Percentiles rank a stretch among this genome's conserved stretches.
Evolutionary conservation across 257 asterid genomes (phyloP).

Genomic region (Solanum gracilifrons): DNA sequence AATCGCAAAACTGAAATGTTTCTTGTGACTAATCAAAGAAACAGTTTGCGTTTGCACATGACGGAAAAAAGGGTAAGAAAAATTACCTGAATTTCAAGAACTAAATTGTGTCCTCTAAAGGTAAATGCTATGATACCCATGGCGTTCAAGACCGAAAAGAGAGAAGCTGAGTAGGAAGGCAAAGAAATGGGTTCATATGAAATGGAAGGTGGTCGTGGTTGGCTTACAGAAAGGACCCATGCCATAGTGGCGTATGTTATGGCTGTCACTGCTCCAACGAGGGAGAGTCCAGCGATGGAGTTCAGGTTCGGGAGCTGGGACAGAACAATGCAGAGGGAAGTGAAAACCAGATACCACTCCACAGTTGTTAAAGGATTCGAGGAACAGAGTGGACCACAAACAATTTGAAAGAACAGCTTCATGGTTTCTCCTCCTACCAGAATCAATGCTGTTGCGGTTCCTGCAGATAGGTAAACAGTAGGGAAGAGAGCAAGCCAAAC

Average conservation of each 20-base stretch:
- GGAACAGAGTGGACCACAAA: constrained; percentile 82
- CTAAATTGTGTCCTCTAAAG: constrained; percentile 94
- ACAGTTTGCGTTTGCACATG: background rate
- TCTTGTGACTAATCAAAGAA: background rate
- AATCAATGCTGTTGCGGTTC: constrained; percentile 92
- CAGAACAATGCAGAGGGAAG: constrained; percentile 82
- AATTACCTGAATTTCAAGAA: constrained; percentile 78
- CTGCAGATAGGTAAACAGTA: constrained; percentile 91
- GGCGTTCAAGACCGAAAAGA: constrained; percentile 70
- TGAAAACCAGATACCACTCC: constrained; percentile 96
- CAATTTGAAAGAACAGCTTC: constrained; percentile 90
- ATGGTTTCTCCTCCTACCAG: constrained; percentile 97
- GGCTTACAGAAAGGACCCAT: constrained; percentile 98
- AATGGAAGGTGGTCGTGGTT: constrained; percentile 59
- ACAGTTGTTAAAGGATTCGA: constrained; percentile 94
- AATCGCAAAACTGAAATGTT: background rate
- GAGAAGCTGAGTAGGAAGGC: constrained; percentile 52
- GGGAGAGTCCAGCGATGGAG: constrained; percentile 95
- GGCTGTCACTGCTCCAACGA: constrained; percentile 94
- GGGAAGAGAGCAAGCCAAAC: constrained; percentile 99
- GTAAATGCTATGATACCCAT: constrained; percentile 92
- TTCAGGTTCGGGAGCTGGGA: constrained; percentile 97
- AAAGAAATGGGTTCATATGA: constrained; percentile 60
- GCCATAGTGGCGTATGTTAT: constrained; percentile 87
- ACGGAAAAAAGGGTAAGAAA: background rate